Conservation (phyloP, 2,329 filamentous ascomycete genomes). For the Colletotrichum higginsianum region DNA sequence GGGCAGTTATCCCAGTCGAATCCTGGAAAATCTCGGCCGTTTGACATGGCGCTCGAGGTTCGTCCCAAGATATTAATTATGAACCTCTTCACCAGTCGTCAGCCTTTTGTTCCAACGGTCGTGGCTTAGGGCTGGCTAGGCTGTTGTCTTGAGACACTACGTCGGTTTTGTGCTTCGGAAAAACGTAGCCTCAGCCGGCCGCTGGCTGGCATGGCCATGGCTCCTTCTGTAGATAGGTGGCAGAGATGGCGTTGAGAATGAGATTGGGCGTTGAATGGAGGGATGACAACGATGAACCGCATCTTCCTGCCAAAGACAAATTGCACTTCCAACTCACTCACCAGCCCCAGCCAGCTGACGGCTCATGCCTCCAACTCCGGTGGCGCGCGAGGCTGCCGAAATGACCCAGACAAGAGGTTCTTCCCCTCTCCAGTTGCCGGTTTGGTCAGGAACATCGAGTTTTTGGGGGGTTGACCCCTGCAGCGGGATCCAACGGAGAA, state of each 20-base stretch:
- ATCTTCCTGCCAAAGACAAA: not conserved
- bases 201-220: conserved; percentile 21
- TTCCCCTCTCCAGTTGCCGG: conserved; percentile 24
- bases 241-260: conserved; percentile 8
- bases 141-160: conserved; percentile 29
- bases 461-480: conserved; percentile 30
- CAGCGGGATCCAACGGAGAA: conserved; percentile 19
- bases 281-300: conserved; percentile 5
- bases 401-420: conserved; percentile 25
- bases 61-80: conserved; percentile 6
- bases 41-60: conserved; percentile 14
- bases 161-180: conserved; percentile 24
- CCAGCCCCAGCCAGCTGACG: conserved; percentile 11
- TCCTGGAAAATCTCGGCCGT: conserved; percentile 2
- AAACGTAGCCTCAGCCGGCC: conserved; percentile 6
- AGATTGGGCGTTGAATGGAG: not conserved
- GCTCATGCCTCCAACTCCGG: conserved; percentile 15
- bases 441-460: conserved; percentile 11
- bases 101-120: conserved; percentile 25
- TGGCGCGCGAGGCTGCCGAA: conserved; percentile 35
- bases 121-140: conserved; percentile 37
- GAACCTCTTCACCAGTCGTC: not conserved
- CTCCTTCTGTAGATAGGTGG: conserved; percentile 3
- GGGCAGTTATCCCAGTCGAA: not conserved
- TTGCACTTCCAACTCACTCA: not conserved